Base-by-base conservation (phyloP, 1,284 basidiomycete species). In the Marasmius fiardii region DNA sequence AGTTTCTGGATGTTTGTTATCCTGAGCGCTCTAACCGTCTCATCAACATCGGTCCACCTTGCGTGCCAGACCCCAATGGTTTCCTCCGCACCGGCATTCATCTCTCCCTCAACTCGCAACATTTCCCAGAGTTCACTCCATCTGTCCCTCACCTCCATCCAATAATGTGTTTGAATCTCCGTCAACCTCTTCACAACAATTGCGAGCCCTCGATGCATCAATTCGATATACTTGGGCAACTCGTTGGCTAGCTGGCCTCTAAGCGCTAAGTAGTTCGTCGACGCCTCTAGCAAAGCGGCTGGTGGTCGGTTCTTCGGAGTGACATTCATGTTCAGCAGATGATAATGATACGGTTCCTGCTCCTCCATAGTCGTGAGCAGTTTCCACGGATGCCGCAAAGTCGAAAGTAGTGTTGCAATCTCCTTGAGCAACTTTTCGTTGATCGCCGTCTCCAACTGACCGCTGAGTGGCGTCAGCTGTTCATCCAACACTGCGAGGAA, bases 61-160 rank as follows among this genome's bases (percentile, higher is more conserved):
- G 71, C 69, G 66, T 75, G 74, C 88, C 88, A 91, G 10, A 90
- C 84, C 0, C 73, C 72, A 37, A 82, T 64, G n/a, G 88, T 90
- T 71, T 89, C 85, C 43, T 76, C 77, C 12, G 77, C 77, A 6
- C 83, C 84, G 0, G 77, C 81, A 57, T 85, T 85, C 66, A 81
- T 74, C 72, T 90, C 88, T 5, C 84, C 87, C 39, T 90, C 88
- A 10, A 90, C 85, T 35, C 82, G 76, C 43, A 92, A 72, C 62
- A 87, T 86, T 55, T 90, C 85, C 90, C 90, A 92, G 18, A 92
- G 70, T n/a, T 83, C 82, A 0, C 75, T 76, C 90, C 90, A 92
- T 37, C 78, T 71, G 51, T 82, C 80, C 43, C 78, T 74, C 5
- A 85, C 76, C 39, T 79, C 78, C 21, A 65, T 59, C 73, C 81